Evolutionary conservation across 176 grass and related monocot genomes (phyloP), one percentile per base, ranked within the genome.

Genomic region (Oryza coarctata): DNA sequence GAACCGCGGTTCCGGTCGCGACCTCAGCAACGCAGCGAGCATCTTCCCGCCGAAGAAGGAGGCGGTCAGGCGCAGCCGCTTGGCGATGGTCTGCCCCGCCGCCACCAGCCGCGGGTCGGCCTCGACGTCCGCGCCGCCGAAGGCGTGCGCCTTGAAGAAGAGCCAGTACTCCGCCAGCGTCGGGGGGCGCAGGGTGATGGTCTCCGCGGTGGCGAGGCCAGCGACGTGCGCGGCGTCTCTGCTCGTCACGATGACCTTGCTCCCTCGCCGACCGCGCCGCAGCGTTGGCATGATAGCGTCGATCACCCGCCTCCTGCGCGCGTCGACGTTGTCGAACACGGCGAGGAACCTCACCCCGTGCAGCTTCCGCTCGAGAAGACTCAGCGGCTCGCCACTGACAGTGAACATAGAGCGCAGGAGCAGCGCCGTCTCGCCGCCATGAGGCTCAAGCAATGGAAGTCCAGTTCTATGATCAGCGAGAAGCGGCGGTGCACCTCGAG

Each of bases 361-460:
- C 23, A 84, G 73, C 33, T 15, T 7, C 63, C 45, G 67, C 50
- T 22, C 63, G 26, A 76, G 73, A 7, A 84, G 82, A 2, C 33
- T 23, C 34, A 40, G 25, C 32, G 3, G 40, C 12, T n/a, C 50
- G 6, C 50, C 9, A 9, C 40, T 0, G 22, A 7, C 44, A 4
- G 44, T 11, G 63, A 84, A 84, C 72, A 84, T 11, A 3, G 82
- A 76, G 32, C 63, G 82, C 3, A 68, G 10, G 17, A 84, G 27
- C 17, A 17, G 17, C 33, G 9, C 25, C 0, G 71, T 68, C 11
- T 76, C 63, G 31, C 82, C 0, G 64, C 33, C 45, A 68, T 84
- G 73, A 84, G 73, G 49, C 82, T 84, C 63, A 76, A 40, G 82
- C 43, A 67, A 17, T 76, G 82, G 82, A 84, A 84, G 73, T 84